These are phyloP conservation scores for Schizothecium vesticola DNA, from an alignment of 495 filamentous ascomycete genomes.

Conservation along the genomic window DNA sequence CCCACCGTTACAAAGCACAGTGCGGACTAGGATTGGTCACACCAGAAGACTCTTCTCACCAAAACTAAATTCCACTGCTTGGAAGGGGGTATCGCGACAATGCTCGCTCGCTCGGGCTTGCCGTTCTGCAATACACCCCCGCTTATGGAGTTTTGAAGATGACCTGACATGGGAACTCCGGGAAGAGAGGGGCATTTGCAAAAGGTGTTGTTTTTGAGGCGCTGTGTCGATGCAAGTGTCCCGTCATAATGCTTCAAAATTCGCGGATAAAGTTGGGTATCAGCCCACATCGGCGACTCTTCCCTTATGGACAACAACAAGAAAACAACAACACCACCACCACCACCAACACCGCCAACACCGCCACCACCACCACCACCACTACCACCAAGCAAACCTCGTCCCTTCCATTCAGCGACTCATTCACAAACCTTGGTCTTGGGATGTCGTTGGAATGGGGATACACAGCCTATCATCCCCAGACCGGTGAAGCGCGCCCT, in stretches of 20 bases:
- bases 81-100: no score
- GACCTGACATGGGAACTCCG: no score
- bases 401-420: background rate
- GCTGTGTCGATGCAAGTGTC: background rate
- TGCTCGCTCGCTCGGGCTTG: background rate
- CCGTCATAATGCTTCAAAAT: background rate
- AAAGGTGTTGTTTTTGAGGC: no score
- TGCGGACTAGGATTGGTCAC: background rate
- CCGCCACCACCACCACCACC: no score
- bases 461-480: background rate
- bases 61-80: background rate
- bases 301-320: background rate
- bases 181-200: background rate
- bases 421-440: background rate
- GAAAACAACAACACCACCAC: no score
- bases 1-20: conserved; percentile 2
- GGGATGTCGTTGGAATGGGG: background rate
- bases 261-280: background rate
- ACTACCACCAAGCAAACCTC: background rate
- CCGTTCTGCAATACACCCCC: conserved; percentile 3
- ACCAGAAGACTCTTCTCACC: background rate
- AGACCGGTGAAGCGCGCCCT: background rate
- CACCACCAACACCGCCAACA: no score
- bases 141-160: no score
- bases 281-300: background rate